These are phyloP conservation scores for Penicillium desertorum DNA, from an alignment of 495 filamentous ascomycete species.

Conservation along the genomic window DNA sequence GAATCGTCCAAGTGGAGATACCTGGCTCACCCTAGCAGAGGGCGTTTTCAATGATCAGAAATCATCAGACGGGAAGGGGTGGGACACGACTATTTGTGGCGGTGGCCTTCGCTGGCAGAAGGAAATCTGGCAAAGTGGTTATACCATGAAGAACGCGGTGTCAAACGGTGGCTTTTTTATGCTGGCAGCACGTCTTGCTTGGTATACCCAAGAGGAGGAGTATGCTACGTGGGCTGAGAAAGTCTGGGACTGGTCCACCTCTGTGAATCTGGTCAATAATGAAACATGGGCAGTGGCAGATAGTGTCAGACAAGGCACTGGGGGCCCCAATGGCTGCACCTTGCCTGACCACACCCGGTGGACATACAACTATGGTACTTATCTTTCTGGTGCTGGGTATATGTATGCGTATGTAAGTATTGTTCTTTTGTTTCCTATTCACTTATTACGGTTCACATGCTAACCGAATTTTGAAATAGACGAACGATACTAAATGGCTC, in stretches of 20 bases:
- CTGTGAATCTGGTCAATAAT: conserved; percentile 50
- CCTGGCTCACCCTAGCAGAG: conserved; percentile 57
- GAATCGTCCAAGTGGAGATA: conserved; percentile 50
- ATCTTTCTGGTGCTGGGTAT: conserved; percentile 65
- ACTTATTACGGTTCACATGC: neutral
- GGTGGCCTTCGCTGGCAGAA: conserved; percentile 86
- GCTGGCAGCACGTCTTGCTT: conserved; percentile 64
- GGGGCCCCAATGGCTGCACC: conserved; percentile 26
- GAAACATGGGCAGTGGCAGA: conserved; percentile 57
- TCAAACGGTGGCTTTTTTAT: conserved; percentile 77
- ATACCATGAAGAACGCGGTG: conserved; percentile 71
- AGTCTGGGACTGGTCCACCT: conserved; percentile 63
- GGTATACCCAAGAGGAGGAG: conserved; percentile 67
- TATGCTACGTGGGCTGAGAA: conserved; percentile 70
- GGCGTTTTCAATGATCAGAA: conserved; percentile 59
- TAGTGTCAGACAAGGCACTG: conserved; percentile 5
- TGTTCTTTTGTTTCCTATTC: neutral
- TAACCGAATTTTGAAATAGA: neutral
- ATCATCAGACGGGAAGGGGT: conserved; percentile 41
- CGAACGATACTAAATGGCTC: conserved; percentile 2
- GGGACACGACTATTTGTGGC: conserved; percentile 61
- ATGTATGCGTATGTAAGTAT: conserved; percentile 59
- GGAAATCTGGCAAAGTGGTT: conserved; percentile 68
- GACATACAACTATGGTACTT: conserved; percentile 69
- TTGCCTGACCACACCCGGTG: conserved; percentile 52